These are phyloP conservation scores for Erythrophleum ivorense DNA, from an alignment of 331 rosid species.

Conservation along the genomic window DNA sequence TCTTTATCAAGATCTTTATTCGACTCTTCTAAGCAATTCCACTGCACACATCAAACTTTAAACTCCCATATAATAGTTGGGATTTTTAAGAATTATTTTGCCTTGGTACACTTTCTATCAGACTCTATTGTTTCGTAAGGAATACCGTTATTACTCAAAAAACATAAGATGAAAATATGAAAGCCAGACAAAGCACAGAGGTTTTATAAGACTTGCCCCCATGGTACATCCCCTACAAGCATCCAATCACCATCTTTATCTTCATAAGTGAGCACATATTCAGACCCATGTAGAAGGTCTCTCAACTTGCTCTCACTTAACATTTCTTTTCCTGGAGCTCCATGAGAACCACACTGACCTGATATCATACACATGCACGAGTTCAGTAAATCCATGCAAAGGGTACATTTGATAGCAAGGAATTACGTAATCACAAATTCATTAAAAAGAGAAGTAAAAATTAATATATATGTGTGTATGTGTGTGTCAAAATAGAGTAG, in stretches of 20 bases:
- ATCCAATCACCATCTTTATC: slow-evolving; percentile 97
- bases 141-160: slow-evolving; percentile 10
- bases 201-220: slow-evolving; percentile 70
- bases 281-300: slow-evolving; percentile 91
- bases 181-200: not conserved
- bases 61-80: not conserved
- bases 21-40: not conserved
- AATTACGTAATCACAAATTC: not conserved
- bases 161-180: not conserved
- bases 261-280: slow-evolving; percentile 82
- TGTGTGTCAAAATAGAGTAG: slow-evolving; percentile 2
- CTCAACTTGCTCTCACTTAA: slow-evolving; percentile 89
- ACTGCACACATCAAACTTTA: not conserved
- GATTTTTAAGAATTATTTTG: not conserved
- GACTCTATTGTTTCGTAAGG: not conserved
- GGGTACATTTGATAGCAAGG: slow-evolving; percentile 14
- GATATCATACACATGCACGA: slow-evolving; percentile 43
- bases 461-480: not conserved
- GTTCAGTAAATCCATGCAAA: slow-evolving; percentile 30
- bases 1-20: not conserved
- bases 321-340: slow-evolving; percentile 72
- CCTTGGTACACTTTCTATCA: not conserved
- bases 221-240: slow-evolving; percentile 97
- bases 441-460: not conserved
- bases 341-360: slow-evolving; percentile 88